phyloP scores from a whole-genome alignment of 169 alveolate species.

The Ichthyophthirius multifiliis region DNA sequence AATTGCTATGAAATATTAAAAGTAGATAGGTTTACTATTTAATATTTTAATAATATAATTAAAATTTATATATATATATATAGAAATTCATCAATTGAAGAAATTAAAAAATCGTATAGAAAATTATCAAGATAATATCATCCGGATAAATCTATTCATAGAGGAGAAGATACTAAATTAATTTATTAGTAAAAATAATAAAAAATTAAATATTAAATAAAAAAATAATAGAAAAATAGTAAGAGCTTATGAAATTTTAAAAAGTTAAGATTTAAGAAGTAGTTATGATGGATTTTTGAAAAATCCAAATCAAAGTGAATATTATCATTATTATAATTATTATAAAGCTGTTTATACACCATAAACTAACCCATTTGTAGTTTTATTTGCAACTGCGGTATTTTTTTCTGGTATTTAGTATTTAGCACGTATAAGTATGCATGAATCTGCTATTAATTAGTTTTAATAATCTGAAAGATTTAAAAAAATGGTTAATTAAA shows the following conservation, averaged over 20 bases:
- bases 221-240: background rate
- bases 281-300: background rate
- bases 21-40: background rate
- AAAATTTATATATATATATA: background rate
- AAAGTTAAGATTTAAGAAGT: background rate
- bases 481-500: background rate
- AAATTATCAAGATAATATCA: background rate
- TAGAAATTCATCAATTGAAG: background rate
- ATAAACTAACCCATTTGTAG: background rate
- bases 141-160: background rate
- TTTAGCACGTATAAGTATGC: background rate
- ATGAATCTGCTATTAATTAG: background rate
- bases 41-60: background rate
- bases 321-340: conserved; percentile 8
- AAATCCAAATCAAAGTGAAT: background rate
- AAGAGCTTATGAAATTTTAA: background rate
- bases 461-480: background rate
- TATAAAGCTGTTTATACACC: conserved; percentile 7
- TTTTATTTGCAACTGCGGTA: background rate
- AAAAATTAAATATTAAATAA: background rate
- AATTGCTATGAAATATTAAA: background rate
- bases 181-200: background rate
- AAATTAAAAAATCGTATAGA: background rate
- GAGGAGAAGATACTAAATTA: background rate
- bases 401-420: background rate